Conservation (phyloP, 1,139 yeast species). For the Waltiozyma solani region DNA sequence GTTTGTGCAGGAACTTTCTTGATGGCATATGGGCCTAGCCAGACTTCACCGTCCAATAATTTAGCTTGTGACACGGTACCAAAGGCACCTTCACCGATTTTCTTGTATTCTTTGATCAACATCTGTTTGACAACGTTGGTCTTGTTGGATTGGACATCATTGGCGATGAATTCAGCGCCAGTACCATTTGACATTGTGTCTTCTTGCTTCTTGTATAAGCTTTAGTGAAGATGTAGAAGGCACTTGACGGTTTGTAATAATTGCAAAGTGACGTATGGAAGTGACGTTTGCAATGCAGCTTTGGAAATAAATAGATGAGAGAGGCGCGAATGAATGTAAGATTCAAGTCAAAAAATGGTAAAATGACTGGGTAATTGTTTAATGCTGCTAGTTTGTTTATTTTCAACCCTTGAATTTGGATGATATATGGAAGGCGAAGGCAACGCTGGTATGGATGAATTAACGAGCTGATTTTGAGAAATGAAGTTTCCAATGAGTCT, state of each 20-base stretch:
- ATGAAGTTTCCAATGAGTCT: no score
- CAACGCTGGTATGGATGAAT: no score
- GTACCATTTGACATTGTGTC: not conserved
- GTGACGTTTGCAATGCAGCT: no score
- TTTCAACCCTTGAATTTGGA: not conserved
- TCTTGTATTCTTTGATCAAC: conserved; percentile 61
- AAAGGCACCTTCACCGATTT: conserved; percentile 78
- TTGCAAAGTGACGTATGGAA: no score
- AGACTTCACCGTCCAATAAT: conserved; percentile 27
- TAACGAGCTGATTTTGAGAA: no score
- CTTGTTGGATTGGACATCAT: conserved; percentile 55
- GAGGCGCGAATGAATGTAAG: not conserved
- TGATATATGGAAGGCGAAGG: not conserved
- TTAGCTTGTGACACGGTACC: conserved; percentile 77
- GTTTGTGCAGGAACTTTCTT: conserved; percentile 81
- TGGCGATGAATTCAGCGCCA: conserved; percentile 32
- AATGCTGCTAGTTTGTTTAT: not conserved
- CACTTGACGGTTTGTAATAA: no score
- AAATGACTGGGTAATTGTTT: not conserved
- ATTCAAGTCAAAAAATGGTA: not conserved
- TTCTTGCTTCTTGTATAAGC: no score
- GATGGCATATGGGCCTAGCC: conserved; percentile 78
- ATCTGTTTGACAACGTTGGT: conserved; percentile 45
- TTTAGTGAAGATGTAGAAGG: no score
- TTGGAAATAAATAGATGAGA: no score